Base-by-base conservation (phyloP, 352 stramenopile species). In the Thraustochytrium sp. region DNA sequence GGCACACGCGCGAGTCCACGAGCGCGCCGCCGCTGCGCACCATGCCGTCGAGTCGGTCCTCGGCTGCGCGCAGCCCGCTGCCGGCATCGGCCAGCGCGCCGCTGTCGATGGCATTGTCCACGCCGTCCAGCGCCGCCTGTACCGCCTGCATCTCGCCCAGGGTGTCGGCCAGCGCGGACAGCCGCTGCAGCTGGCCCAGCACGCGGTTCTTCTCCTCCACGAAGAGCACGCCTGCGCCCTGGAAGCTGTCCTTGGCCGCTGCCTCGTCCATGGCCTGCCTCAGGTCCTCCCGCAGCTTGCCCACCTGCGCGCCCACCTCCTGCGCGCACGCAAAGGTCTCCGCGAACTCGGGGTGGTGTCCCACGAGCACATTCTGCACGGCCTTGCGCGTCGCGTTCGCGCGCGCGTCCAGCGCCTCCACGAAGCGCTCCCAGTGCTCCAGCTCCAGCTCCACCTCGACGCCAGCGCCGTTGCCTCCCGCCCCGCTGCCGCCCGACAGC, bases 291-390 rank as follows among this genome's bases (percentile, higher is more conserved):
- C 68, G 68, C 37, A 80, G 68, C 68, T 44, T 42, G 48, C 53
- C 31, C 2, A 80, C 31, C 51, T 68, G 44, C 26, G 53, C 23
- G 4, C 13, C n/a, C 18, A 80, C 68, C 31, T 80, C 68, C 18
- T 68, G 44, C 13, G 44, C 76, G 68, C 68, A 80, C 31, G 68
- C 46, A 72, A 80, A 80, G 48, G 68, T 65, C n/a, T 53, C 68
- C 34, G 42, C 68, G 26, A 55, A 80, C 26, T 80, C 68, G 1
- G 68, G 68, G 21, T 80, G 68, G 46, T 80, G 68, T 16, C 68
- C 68, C 31, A 31, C 68, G 26, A 80, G 68, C 21, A 80, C 68
- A 34, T 80, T 53, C 16, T 63, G 68, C 46, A 80, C 31, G 26
- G 68, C 48, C 16, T 23, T 2, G 9, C 31, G 18, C 2, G 68